These are phyloP conservation scores for Malassezia sp. DNA, from an alignment of 1,284 basidiomycete species.

Conservation along the genomic window DNA sequence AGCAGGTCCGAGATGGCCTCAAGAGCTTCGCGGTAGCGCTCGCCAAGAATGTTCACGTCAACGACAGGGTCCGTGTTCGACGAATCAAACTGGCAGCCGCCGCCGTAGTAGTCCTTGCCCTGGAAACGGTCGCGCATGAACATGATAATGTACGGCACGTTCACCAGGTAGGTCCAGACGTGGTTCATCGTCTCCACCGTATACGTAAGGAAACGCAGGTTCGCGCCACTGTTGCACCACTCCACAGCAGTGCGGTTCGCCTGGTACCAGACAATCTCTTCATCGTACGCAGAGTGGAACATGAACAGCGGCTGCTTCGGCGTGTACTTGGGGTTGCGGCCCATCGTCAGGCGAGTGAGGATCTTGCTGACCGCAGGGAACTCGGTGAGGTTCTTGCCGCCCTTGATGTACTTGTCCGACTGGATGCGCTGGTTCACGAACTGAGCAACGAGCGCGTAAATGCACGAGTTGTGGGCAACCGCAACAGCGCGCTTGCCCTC, in stretches of 20 bases:
- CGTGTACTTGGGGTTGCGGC: conserved; percentile 11
- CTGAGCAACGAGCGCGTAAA: conserved; percentile 17
- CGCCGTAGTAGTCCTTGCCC: conserved; percentile 13
- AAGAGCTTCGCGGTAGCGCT: conserved; percentile 7
- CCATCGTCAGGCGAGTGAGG: conserved; percentile 11
- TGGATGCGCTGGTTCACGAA: conserved; percentile 21
- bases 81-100: conserved; percentile 17
- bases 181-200: conserved; percentile 18
- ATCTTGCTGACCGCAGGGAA: conserved; percentile 14
- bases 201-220: conserved; percentile 29
- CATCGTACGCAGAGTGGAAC: conserved; percentile 28
- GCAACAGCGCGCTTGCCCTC: conserved; percentile 19
- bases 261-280: conserved; percentile 38
- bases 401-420: conserved; percentile 18
- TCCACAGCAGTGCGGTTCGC: conserved; percentile 22
- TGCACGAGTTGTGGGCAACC: conserved; percentile 20
- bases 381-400: conserved; percentile 19
- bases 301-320: conserved; percentile 28
- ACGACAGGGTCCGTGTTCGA: conserved; percentile 2
- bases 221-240: conserved; percentile 35
- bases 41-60: conserved; percentile 4
- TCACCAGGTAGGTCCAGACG: conserved; percentile 12
- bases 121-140: conserved; percentile 16
- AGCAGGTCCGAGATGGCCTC: conserved; percentile 11
- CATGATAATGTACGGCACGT: conserved; percentile 14